phyloP scores from a whole-genome alignment of 176 grass and related monocot genomes.

The Miscanthus lutarioriparius region DNA sequence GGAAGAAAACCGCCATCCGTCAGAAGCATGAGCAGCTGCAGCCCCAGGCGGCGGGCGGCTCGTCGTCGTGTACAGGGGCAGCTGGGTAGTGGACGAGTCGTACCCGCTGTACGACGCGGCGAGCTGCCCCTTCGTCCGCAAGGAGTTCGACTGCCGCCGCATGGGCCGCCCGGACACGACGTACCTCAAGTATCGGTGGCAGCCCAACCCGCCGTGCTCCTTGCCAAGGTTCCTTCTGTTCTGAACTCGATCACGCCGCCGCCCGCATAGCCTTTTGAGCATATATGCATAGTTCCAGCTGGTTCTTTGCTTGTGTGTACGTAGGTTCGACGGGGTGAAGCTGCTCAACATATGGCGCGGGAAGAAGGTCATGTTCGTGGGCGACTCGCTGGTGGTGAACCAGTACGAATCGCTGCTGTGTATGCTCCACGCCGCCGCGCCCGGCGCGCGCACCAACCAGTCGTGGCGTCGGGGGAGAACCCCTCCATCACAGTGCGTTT shows the following conservation, averaged over 20 bases:
- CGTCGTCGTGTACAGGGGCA: slow-evolving; percentile 46
- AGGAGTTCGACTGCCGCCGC: slow-evolving; percentile 71
- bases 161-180: slow-evolving; percentile 59
- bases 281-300: too few species aligned
- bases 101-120: slow-evolving; percentile 81
- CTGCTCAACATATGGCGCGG: slow-evolving; percentile 58
- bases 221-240: slow-evolving; percentile 49
- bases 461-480: slow-evolving; percentile 11
- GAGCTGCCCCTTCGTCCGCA: slow-evolving; percentile 69
- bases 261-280: too few species aligned
- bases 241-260: neutral
- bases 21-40: neutral
- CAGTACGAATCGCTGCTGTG: slow-evolving; percentile 89
- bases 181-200: slow-evolving; percentile 87
- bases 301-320: neutral
- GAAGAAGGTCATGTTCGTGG: slow-evolving; percentile 90
- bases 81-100: slow-evolving; percentile 66
- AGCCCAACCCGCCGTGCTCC: slow-evolving; percentile 58
- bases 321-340: slow-evolving; percentile 67
- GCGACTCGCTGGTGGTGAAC: slow-evolving; percentile 81
- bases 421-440: slow-evolving; percentile 62
- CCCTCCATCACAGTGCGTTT: slow-evolving; percentile 43
- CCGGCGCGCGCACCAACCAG: slow-evolving; percentile 28
- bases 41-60: neutral
- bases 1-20: slow-evolving; percentile 13